Percentiles rank a stretch among this genome's conserved stretches.
These are phyloP conservation scores for Nitzschia sp. DNA, from an alignment of 108 stramenopile genomes.

Conservation along the genomic window DNA sequence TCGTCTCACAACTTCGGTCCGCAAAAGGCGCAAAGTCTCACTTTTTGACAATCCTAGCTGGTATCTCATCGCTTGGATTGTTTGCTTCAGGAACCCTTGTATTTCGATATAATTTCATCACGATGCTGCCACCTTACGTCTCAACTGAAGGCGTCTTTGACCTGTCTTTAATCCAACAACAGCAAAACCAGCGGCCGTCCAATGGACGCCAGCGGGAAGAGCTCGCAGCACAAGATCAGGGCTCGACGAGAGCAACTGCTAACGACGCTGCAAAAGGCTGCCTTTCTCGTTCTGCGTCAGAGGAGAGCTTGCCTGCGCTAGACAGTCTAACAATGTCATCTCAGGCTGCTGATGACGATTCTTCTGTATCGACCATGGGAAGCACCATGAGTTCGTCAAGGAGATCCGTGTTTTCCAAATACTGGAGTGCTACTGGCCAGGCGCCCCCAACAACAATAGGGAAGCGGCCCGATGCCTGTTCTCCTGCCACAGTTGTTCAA, in stretches of 20 bases:
- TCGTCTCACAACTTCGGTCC: too few relatives aligned
- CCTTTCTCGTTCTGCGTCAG: neutral
- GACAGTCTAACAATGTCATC: neutral
- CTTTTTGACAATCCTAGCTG: too few relatives aligned
- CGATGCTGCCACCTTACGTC: neutral
- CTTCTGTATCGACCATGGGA: slow-evolving; percentile 20
- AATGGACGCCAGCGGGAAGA: neutral
- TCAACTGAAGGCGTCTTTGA: neutral
- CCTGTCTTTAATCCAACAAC: neutral
- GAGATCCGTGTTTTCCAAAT: slow-evolving; percentile 18
- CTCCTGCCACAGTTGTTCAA: slow-evolving; percentile 1
- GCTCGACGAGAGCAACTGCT: neutral
- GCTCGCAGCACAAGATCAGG: neutral
- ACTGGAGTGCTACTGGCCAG: slow-evolving; percentile 19
- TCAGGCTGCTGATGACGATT: slow-evolving; percentile 10
- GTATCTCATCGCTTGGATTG: too few relatives aligned
- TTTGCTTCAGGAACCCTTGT: too few relatives aligned
- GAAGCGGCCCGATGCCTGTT: slow-evolving; percentile 11
- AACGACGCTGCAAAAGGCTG: neutral
- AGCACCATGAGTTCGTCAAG: neutral
- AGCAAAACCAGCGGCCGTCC: neutral
- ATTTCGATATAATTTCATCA: neutral
- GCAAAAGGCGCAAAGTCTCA: too few relatives aligned
- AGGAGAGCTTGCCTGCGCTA: neutral
- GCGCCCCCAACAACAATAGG: neutral